Evolutionary conservation across 805 yeast species (phyloP).

Genomic region (Pichia pseudocactophila): DNA sequence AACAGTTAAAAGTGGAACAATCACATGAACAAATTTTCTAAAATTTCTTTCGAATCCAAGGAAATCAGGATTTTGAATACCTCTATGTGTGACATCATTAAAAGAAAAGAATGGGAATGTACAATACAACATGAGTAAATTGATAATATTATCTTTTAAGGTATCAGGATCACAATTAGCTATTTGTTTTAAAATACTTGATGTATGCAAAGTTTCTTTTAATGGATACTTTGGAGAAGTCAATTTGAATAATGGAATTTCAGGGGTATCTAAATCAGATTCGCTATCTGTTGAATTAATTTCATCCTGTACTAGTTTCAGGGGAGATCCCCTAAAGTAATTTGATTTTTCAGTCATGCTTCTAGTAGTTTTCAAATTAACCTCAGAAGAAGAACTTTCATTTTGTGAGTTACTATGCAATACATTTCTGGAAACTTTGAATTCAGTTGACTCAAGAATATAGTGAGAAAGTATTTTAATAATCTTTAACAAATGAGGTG

Average conservation of each 20-base stretch:
- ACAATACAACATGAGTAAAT: conserved; percentile 25
- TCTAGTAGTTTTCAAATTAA: too few species aligned
- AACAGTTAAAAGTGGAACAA: conserved; percentile 32
- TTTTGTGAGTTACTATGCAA: too few species aligned
- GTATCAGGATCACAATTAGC: conserved; percentile 1
- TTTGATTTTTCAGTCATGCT: neutral
- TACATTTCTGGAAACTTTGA: too few species aligned
- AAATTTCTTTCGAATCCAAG: conserved; percentile 16
- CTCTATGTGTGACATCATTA: conserved; percentile 7
- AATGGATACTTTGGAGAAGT: neutral
- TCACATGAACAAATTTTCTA: conserved; percentile 21
- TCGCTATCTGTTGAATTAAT: conserved; percentile 3
- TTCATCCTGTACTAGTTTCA: conserved; percentile 3
- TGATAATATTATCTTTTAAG: conserved; percentile 17
- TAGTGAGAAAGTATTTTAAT: too few species aligned
- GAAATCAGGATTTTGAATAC: conserved; percentile 7
- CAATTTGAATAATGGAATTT: conserved; percentile 5
- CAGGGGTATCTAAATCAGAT: conserved; percentile 2
- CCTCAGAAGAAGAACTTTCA: too few species aligned
- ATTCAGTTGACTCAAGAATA: too few species aligned
- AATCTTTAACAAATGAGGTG: conserved; percentile 13
- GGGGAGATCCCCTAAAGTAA: neutral
- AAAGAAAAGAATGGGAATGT: conserved; percentile 29
- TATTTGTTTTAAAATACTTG: neutral
- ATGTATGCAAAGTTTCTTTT: neutral